Base-by-base conservation (phyloP, 2,329 filamentous ascomycete genomes). In the Orbilia blumenaviensis region DNA sequence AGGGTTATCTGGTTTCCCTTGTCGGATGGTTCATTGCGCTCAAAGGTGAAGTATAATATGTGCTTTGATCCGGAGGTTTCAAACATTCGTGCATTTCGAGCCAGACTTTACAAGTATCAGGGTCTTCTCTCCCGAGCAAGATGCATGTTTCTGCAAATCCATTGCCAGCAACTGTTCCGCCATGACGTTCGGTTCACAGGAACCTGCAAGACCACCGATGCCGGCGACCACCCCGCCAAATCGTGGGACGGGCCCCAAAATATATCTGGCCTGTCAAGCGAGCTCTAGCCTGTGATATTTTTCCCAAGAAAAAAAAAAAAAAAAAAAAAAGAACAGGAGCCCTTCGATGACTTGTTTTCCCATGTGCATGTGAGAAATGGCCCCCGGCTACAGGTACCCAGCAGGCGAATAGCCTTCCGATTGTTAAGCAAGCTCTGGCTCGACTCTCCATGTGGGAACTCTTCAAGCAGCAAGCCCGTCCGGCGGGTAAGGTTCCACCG, bases 401-500 rank as follows among this genome's bases (percentile, higher is more conserved):
- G 52, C 29, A 50, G 66, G 52, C 60, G 58, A 63, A 71, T 60
- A 50, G 42, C 56, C 54, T 61, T 62, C 56, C 60, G 50, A 72
- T 72, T 71, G 67, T 64, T 60, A 66, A 56, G 62, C 62, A 66
- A 12, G 23, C 48, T 54, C 44, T 66, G 61, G 61, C 61, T 66
- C 18, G 61, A 66, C 44, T 38, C 42, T 41, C 46, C 46, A 66
- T 52, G 66, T 71, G 58, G 56, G 56, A 71, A 63, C 66, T 71
- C 52, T 23, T 66, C 38, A n/a, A 56, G 50, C 23, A 58, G 58
- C 46, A 60, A 58, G 68, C 68, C 67, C 68, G 61, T 61, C 68
- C 41, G 52, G 61, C 68, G 68, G 68, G 54, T 67, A 75, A 62
- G 69, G 72, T 76, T 76, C 72, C 72, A 76, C 72, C 72, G 72